Evolutionary conservation across 108 stramenopile genomes (phyloP).

Genomic region (Cyclotella distinguenda): DNA sequence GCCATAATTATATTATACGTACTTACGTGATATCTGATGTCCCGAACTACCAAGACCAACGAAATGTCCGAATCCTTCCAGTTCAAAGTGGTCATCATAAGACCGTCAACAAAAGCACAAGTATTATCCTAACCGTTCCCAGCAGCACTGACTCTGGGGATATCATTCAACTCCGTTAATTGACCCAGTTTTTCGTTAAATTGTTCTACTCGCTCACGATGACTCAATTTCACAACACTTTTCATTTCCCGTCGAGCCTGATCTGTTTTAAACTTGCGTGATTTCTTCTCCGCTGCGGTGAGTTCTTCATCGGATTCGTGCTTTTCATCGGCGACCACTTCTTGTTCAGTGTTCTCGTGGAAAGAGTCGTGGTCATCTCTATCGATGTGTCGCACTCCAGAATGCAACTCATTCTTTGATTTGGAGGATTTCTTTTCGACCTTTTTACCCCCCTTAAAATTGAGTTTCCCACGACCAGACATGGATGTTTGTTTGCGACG

Average conservation of each 20-base stretch:
- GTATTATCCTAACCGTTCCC: slow-evolving; percentile 61
- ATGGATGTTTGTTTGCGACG: too few relatives aligned
- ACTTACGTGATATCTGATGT: too few relatives aligned
- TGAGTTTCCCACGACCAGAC: slow-evolving; percentile 4
- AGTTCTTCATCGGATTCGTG: slow-evolving; percentile 64
- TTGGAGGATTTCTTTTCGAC: slow-evolving; percentile 13
- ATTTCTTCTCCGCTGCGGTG: slow-evolving; percentile 70
- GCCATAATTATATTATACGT: not conserved
- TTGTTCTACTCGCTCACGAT: slow-evolving; percentile 65
- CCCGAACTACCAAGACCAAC: too few relatives aligned
- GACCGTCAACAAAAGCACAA: not conserved
- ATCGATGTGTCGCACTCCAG: not conserved
- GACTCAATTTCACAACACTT: slow-evolving; percentile 46
- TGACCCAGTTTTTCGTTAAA: slow-evolving; percentile 75
- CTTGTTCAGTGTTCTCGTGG: not conserved
- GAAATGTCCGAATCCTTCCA: too few relatives aligned
- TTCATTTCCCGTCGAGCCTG: slow-evolving; percentile 66
- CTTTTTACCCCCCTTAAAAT: slow-evolving; percentile 8
- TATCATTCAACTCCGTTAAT: slow-evolving; percentile 84
- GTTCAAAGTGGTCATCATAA: not conserved
- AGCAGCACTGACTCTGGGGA: slow-evolving; percentile 79
- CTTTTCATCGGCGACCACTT: not conserved
- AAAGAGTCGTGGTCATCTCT: not conserved
- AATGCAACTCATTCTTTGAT: not conserved
- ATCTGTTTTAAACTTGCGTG: slow-evolving; percentile 50